Evolutionary conservation across 345 rosid species (phyloP), one percentile per base, ranked within the genome.

Genomic region (Brassica cretica): DNA sequence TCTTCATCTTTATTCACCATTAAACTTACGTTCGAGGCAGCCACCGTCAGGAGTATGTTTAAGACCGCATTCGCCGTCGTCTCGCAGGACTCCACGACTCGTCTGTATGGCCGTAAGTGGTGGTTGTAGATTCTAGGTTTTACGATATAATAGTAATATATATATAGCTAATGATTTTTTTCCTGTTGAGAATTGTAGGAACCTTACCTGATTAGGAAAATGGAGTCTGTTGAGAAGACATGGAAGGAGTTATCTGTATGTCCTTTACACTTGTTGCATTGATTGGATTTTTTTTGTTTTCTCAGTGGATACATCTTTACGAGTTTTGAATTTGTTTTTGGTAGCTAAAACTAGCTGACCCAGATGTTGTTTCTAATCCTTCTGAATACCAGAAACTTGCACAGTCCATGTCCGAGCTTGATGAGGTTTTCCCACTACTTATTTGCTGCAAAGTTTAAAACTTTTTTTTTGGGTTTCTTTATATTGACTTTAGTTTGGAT

Each of bases 181-280:
- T 68, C 2, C 78, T 8, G 64, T 27, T 72, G 71, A 2, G 18
- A 24, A 44, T 58, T 77, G 74, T 85, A 94, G 97, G 98, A 92
- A 82, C 93, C 97, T 5, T 89, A 87, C 71, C 80, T 94, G 81
- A 76, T 89, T 55, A 84, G 79, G 30, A 94, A 94, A 85, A 88
- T 94, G 85, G 91, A 94, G 78, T 92, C 97, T 46, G 97, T 97
- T 2, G 97, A 89, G 88, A 94, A 87, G 81, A 94, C 98, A 3
- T 92, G 98, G 97, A 91, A 92, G 73, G 98, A 94, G 59, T 75
- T 94, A 66, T 91, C 98, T 73, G 99, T 95, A 80, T 16, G 89
- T 27, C 64, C 27, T 8, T 61, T 56, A n/a, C 53, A 37, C 0
- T 9, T 73, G 0, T 70, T 49, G 32, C 44, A 29, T 11, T 44